These are phyloP conservation scores for Luffa acutangula DNA, from an alignment of 306 rosid genomes.

Conservation along the genomic window DNA sequence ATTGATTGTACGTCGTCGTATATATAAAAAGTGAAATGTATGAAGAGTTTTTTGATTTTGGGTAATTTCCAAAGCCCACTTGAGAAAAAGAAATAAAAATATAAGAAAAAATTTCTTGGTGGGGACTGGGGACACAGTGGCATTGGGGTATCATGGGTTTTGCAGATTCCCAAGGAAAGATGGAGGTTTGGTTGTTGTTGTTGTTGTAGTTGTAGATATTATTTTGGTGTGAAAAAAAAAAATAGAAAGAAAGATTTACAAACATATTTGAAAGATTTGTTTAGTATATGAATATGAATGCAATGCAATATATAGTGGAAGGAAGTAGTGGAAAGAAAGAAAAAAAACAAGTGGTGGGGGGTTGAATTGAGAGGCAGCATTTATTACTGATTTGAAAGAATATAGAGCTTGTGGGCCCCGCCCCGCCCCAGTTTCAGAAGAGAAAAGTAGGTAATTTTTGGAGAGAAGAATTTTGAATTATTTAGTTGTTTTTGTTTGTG, in stretches of 20 bases:
- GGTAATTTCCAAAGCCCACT: not conserved
- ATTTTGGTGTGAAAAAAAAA: constrained; percentile 16
- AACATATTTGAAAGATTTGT: not conserved
- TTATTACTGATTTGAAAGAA: constrained; percentile 35
- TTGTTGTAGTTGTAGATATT: constrained; percentile 11
- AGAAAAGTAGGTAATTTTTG: constrained; percentile 1
- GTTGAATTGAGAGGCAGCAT: constrained; percentile 42
- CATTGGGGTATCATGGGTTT: constrained; percentile 35
- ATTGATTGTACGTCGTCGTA: not conserved
- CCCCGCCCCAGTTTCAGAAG: not conserved
- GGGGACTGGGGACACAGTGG: constrained; percentile 27
- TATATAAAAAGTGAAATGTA: not conserved
- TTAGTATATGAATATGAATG: not conserved
- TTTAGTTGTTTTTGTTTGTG: not conserved
- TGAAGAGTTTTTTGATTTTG: not conserved
- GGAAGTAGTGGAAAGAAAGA: not conserved
- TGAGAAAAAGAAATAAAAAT: not conserved
- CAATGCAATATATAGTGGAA: constrained; percentile 10
- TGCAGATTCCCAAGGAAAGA: constrained; percentile 65
- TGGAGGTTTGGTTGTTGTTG: constrained; percentile 21
- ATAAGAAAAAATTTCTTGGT: constrained; percentile 11
- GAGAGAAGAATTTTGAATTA: not conserved
- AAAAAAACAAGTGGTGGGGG: constrained; percentile 6
- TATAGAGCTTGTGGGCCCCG: constrained; percentile 39
- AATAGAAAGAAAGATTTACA: not conserved